These are phyloP conservation scores for Acanthamoeba sp. DNA, from an alignment of 208 protist species.

Conservation along the genomic window DNA sequence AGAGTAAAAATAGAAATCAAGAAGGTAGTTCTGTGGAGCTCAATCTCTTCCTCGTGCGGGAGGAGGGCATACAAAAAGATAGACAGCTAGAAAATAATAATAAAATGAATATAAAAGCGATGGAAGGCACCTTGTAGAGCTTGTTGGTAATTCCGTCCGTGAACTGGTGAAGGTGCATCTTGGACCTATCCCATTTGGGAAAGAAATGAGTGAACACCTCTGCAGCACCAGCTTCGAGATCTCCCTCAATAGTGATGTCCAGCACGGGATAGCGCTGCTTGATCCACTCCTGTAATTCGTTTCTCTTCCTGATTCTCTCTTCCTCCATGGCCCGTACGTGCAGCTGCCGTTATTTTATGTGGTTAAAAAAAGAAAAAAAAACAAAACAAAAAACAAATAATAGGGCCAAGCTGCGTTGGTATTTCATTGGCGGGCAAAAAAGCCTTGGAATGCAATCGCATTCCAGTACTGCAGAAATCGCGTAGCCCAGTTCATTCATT, in stretches of 20 bases:
- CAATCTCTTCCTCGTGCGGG: too few relatives aligned
- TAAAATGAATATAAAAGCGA: not conserved
- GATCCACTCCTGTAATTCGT: slow-evolving; percentile 22
- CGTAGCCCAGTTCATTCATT: too few relatives aligned
- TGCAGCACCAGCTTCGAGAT: slow-evolving; percentile 26
- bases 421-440: not conserved
- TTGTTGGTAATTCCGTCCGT: slow-evolving; percentile 69
- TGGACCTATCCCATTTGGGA: slow-evolving; percentile 42
- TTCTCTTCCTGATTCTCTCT: not conserved
- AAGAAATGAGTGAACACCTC: slow-evolving; percentile 67
- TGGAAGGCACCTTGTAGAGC: slow-evolving; percentile 42
- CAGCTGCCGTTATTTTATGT: not conserved
- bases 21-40: not conserved
- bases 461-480: not conserved
- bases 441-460: too few relatives aligned
- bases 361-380: too few relatives aligned
- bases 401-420: too few relatives aligned
- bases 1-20: too few relatives aligned
- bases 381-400: too few relatives aligned
- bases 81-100: not conserved
- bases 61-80: not conserved
- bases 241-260: slow-evolving; percentile 23
- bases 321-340: not conserved
- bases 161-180: slow-evolving; percentile 59
- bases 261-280: slow-evolving; percentile 19